Conservation (phyloP, 139 green algal genomes). For the Coelastrella sp. region DNA sequence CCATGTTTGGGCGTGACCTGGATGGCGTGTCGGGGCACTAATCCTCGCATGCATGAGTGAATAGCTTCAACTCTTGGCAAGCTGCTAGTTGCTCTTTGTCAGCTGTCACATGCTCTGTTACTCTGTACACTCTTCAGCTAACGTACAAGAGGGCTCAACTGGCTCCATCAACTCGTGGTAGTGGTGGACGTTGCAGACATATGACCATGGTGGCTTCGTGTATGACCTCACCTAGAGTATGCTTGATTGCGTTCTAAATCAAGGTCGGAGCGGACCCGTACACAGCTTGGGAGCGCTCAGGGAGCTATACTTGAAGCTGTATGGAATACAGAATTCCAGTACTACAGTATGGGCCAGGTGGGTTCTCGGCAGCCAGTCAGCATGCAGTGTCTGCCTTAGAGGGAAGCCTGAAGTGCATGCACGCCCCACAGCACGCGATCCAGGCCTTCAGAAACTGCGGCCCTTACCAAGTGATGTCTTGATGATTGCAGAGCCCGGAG, state of each 20-base stretch:
- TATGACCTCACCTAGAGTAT: too few species aligned
- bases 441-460: too few species aligned
- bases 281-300: not conserved
- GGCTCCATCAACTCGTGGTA: too few species aligned
- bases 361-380: not conserved
- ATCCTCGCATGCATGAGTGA: not conserved
- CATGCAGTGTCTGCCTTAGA: not conserved
- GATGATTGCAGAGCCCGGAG: not conserved
- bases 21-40: not conserved
- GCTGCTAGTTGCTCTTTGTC: too few species aligned
- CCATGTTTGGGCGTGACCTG: not conserved
- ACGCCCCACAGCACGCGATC: not conserved
- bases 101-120: too few species aligned
- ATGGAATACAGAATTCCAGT: conserved; percentile 4
- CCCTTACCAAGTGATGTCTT: not conserved
- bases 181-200: too few species aligned
- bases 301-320: too few species aligned
- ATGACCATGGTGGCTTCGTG: too few species aligned
- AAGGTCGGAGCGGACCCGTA: not conserved
- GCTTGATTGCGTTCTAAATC: too few species aligned
- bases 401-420: not conserved
- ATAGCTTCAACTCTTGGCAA: too few species aligned
- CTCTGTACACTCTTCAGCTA: too few species aligned
- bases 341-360: conserved; percentile 27
- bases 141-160: too few species aligned